phyloP scores from a whole-genome alignment of 1,284 basidiomycete genomes.

The Moesziomyces sp. region DNA sequence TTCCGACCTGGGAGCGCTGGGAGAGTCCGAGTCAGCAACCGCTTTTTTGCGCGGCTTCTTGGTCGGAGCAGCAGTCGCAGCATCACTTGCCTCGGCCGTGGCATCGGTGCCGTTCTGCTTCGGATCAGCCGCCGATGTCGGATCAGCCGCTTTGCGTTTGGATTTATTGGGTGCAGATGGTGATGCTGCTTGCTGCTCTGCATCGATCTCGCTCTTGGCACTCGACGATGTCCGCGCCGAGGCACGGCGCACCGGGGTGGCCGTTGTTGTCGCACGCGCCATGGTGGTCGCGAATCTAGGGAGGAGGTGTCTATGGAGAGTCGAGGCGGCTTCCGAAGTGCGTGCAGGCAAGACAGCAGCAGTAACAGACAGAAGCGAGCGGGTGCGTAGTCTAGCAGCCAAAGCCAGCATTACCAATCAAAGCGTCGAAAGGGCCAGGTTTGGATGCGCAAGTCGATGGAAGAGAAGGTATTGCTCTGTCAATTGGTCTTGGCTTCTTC shows the following conservation, averaged over 20 bases:
- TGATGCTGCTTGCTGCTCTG: not conserved
- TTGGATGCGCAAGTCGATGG: not conserved
- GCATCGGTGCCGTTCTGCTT: constrained; percentile 2
- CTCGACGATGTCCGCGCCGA: constrained; percentile 14
- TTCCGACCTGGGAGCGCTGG: constrained; percentile 26
- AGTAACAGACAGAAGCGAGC: not conserved
- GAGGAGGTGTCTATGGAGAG: not conserved
- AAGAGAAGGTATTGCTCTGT: not conserved
- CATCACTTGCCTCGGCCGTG: not conserved
- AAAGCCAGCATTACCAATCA: constrained; percentile 2
- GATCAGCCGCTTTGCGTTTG: constrained; percentile 28
- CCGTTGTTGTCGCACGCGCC: constrained; percentile 11
- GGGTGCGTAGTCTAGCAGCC: not conserved
- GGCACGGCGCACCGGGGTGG: constrained; percentile 6
- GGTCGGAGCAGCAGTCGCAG: constrained; percentile 5
- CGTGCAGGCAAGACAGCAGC: not conserved
- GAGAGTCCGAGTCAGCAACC: constrained; percentile 30
- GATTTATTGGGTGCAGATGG: constrained; percentile 9
- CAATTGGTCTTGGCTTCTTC: too few relatives aligned
- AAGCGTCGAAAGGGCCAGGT: not conserved
- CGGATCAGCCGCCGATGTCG: constrained; percentile 3
- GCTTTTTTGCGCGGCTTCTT: constrained; percentile 43
- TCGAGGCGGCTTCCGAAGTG: not conserved
- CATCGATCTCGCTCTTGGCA: not conserved
- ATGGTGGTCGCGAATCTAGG: not conserved